phyloP scores from a whole-genome alignment of 306 rosid genomes.

The Pyrus bretschneideri region DNA sequence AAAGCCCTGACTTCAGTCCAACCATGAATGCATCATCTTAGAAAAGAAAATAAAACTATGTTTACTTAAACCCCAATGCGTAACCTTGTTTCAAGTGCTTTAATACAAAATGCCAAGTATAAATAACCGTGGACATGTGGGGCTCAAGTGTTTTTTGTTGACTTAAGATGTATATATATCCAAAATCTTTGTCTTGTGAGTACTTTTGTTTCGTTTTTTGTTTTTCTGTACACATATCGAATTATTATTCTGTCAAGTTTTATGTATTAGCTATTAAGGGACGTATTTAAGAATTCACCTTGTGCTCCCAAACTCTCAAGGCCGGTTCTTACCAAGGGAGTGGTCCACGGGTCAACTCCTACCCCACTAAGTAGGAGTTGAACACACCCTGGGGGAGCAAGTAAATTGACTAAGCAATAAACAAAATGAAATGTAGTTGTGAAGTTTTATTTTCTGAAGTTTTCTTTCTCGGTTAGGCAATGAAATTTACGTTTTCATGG shows the following conservation, averaged over 20 bases:
- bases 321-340: neutral
- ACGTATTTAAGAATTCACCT: neutral
- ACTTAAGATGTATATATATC: neutral
- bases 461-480: neutral
- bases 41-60: neutral
- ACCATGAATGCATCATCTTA: neutral
- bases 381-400: neutral
- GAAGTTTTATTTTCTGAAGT: neutral
- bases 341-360: neutral
- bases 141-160: neutral
- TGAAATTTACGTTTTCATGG: neutral
- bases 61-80: neutral
- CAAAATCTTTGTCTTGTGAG: neutral
- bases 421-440: neutral
- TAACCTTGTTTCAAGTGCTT: neutral
- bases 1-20: neutral
- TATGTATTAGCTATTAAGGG: neutral
- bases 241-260: too few species aligned
- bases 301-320: neutral
- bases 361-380: neutral
- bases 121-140: neutral
- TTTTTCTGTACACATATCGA: neutral
- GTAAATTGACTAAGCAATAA: neutral
- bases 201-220: neutral
- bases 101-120: neutral